A percentile compares a stretch with the other conserved stretches of the same genome.
phyloP scores from a whole-genome alignment of 1,139 yeast genomes.

The Yarrowia galli region DNA sequence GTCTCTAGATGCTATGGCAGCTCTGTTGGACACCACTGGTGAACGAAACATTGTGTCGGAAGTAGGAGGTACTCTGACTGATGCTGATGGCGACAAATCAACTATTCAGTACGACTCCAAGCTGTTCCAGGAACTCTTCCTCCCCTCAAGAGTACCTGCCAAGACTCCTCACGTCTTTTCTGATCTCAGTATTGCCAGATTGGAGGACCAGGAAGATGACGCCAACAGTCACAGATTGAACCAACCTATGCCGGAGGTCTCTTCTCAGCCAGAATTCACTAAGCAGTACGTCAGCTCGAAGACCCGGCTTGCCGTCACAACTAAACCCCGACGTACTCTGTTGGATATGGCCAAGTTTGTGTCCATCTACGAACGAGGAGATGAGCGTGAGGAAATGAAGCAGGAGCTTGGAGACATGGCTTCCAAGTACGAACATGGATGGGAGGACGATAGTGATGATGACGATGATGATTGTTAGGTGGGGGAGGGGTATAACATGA shows the following conservation, averaged over 20 bases:
- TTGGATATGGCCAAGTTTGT: slow-evolving; percentile 59
- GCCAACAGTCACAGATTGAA: slow-evolving; percentile 3
- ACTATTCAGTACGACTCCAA: slow-evolving; percentile 14
- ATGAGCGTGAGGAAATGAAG: slow-evolving; percentile 70
- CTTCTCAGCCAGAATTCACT: slow-evolving; percentile 44
- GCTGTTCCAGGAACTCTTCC: slow-evolving; percentile 24
- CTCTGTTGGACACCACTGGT: slow-evolving; percentile 14
- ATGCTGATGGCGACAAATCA: background rate
- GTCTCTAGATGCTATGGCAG: slow-evolving; percentile 26
- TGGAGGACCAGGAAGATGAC: slow-evolving; percentile 13
- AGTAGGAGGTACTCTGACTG: background rate
- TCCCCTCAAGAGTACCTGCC: slow-evolving; percentile 20
- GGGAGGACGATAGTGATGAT: slow-evolving; percentile 55
- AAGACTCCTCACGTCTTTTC: slow-evolving; percentile 21
- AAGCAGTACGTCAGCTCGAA: slow-evolving; percentile 45
- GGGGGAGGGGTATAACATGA: no score
- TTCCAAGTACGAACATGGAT: slow-evolving; percentile 65
- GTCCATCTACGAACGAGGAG: slow-evolving; percentile 54
- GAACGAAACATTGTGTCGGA: slow-evolving; percentile 27
- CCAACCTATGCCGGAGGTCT: slow-evolving; percentile 22
- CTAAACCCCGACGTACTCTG: slow-evolving; percentile 57
- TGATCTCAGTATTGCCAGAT: slow-evolving; percentile 7
- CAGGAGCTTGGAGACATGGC: slow-evolving; percentile 62
- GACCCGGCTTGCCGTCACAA: slow-evolving; percentile 57
- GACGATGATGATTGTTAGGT: slow-evolving; percentile 42